Evolutionary conservation across 331 rosid species (phyloP), one percentile per base, ranked within the genome.

Genomic region (Spiraea crenata): DNA sequence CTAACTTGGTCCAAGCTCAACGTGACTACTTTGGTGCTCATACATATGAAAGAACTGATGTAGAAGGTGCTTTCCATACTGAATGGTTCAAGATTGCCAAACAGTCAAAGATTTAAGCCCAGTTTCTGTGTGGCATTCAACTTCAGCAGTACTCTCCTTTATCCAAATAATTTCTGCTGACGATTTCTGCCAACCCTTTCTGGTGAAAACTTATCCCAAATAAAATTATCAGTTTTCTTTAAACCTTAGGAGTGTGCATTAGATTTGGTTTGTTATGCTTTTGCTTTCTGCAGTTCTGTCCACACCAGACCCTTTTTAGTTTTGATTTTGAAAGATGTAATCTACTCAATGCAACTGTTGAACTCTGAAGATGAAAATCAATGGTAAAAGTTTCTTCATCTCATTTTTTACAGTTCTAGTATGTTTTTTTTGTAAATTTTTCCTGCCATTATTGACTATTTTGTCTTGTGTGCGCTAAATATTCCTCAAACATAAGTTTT

Each of bases 31-130:
- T 90, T 44, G 96, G 96, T 65, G 96, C 96, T 74, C 96, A 90
- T 77, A 90, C 96, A 41, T 90, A 90, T 63, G 92, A 90, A 81
- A 81, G 96, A 82, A 78, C 69, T 55, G 98, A 89, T 42, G 25
- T 64, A 1, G 92, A 87, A 48, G 96, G 98, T n/a, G 74, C 95
- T 38, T 92, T 83, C 88, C 98, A 92, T 47, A 89, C 98, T 5
- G 96, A 92, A 71, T 92, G 98, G 98, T 92, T 89, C 95, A 89
- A 87, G 90, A 84, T 92, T 49, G 92, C 96, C 42, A 82, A 80
- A 74, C 92, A 82, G 79, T 86, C 82, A 11, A 84, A 72, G 82
- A 63, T 63, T 49, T 89, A 60, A 87, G 80, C 69, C 65, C 42
- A 2, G 16, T 34, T 79, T 46, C 60, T 58, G 46, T 58, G 46